Conservation (phyloP, 768 basidiomycete species). For the Fomitopsis pulvina region DNA sequence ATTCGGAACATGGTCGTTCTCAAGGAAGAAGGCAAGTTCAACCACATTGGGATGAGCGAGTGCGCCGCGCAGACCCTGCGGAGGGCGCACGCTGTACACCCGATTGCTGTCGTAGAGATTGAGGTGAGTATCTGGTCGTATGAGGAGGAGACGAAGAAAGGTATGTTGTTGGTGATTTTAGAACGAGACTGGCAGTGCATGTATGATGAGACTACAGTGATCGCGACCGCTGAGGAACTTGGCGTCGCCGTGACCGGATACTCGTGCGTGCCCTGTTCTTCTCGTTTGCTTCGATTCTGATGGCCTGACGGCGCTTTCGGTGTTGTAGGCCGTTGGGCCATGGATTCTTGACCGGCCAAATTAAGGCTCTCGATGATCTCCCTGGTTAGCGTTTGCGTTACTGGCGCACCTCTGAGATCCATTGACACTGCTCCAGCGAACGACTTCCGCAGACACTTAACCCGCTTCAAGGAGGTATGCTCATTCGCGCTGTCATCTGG, state of each 20-base stretch:
- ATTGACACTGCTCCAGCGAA: too few relatives aligned
- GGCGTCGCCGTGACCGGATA: constrained; percentile 53
- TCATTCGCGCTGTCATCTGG: too few relatives aligned
- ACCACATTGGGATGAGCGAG: constrained; percentile 56
- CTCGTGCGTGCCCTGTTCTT: constrained; percentile 27
- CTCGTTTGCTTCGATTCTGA: constrained; percentile 1
- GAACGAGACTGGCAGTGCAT: too few relatives aligned
- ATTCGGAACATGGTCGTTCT: constrained; percentile 36
- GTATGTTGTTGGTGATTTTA: constrained; percentile 18
- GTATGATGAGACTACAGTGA: constrained; percentile 28
- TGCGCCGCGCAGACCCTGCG: constrained; percentile 40
- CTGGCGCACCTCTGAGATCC: too few relatives aligned
- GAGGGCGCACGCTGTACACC: constrained; percentile 24
- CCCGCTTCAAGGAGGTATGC: constrained; percentile 17
- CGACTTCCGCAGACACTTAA: background rate
- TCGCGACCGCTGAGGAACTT: constrained; percentile 44
- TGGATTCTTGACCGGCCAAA: constrained; percentile 44
- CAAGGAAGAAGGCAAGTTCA: constrained; percentile 48
- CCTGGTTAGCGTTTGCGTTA: too few relatives aligned
- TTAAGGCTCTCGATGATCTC: constrained; percentile 31
- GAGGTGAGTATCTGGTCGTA: too few relatives aligned
- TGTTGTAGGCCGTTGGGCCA: constrained; percentile 42
- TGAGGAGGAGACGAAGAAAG: constrained; percentile 11
- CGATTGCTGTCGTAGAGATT: background rate
- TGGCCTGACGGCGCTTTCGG: too few relatives aligned